Base-by-base conservation (phyloP, 2,329 filamentous ascomycete species). In the Diaporthe vaccinii region DNA sequence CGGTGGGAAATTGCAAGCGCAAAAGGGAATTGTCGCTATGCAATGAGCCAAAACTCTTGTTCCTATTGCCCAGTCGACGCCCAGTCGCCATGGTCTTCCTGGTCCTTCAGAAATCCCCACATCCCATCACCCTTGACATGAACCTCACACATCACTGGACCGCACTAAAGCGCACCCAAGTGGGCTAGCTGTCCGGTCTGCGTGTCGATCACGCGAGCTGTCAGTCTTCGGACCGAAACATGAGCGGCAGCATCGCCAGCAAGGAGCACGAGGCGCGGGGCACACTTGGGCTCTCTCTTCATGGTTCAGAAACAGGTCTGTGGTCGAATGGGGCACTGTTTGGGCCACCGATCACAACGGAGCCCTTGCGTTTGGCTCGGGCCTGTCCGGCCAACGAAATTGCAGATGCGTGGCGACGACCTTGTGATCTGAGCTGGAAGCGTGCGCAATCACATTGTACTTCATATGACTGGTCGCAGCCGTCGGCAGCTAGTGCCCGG, bases 141-240 rank as follows among this genome's bases (percentile, higher is more conserved):
- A 53, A 53, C 3, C 6, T 68, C 65, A 25, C 46, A 53, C n/a
- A 68, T 53, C 44, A 17, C 34, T 39, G 22, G 15, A 20, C 46
- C 25, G 34, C 46, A 39, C 62, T 12, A 68, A 31, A 53, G 39
- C 15, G 20, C 14, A 39, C 65, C n/a, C 65, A 53, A 69, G 65
- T 55, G 46, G 49, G 65, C 65, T n/a, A 69, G 65, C 49, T 55
- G 49, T 55, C 44, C 49, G 65, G 65, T 9, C 49, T 41, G 34
- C 15, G 12, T 17, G 65, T 69, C 65, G 65, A 69, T 69, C 65
- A 69, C 31, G 65, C 65, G 49, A 69, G 49, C 65, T 69, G 65
- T 55, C 65, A 69, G 49, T 55, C 46, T 51, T 69, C 49, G 65
- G 65, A 69, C 65, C 65, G 65, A 69, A 69, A 69, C 65, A 69